Percentiles rank a stretch among this genome's conserved stretches.
Evolutionary conservation across 2,329 filamentous ascomycete genomes (phyloP).

Genomic region (Colletotrichum horii): DNA sequence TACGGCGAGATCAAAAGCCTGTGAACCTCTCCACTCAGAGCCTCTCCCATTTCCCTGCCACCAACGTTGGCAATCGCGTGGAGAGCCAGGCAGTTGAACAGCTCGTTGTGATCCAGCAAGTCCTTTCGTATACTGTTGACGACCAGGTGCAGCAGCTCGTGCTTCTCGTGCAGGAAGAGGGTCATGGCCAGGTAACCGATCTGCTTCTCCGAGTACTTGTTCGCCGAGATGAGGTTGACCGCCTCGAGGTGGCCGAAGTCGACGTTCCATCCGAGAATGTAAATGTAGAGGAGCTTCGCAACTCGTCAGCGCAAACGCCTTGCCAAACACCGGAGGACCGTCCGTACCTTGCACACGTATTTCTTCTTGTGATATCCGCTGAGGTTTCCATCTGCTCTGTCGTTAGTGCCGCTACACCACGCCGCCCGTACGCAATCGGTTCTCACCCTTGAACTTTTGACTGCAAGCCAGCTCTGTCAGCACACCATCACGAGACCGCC

Average conservation of each 20-base stretch:
- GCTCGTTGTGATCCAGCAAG: slow-evolving; percentile 89
- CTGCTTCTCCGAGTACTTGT: slow-evolving; percentile 98
- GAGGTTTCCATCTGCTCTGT: slow-evolving; percentile 73
- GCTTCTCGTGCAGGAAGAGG: slow-evolving; percentile 94
- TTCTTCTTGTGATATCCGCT: slow-evolving; percentile 99
- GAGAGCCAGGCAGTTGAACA: slow-evolving; percentile 95
- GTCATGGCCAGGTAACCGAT: slow-evolving; percentile 98
- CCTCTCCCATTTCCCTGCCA: slow-evolving; percentile 95
- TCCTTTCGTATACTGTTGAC: slow-evolving; percentile 99
- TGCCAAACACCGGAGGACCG: not conserved
- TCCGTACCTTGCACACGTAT: slow-evolving; percentile 92
- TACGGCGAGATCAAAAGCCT: slow-evolving; percentile 93
- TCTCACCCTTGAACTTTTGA: slow-evolving; percentile 89
- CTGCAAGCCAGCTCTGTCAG: slow-evolving; percentile 38
- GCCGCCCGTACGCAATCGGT: not conserved
- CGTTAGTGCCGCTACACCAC: slow-evolving; percentile 28
- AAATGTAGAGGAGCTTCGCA: slow-evolving; percentile 87
- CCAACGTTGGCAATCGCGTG: slow-evolving; percentile 99
- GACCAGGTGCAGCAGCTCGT: slow-evolving; percentile 93
- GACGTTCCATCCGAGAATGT: slow-evolving; percentile 98
- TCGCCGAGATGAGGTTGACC: slow-evolving; percentile 95
- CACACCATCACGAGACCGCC: slow-evolving; percentile 18
- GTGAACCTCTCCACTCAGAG: slow-evolving; percentile 89
- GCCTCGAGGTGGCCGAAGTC: slow-evolving; percentile 99
- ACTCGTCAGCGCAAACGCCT: slow-evolving; percentile 25